Percentiles rank a stretch among this genome's conserved stretches.
Evolutionary conservation across 257 asterid species (phyloP).

Genomic region (Mentha longifolia): DNA sequence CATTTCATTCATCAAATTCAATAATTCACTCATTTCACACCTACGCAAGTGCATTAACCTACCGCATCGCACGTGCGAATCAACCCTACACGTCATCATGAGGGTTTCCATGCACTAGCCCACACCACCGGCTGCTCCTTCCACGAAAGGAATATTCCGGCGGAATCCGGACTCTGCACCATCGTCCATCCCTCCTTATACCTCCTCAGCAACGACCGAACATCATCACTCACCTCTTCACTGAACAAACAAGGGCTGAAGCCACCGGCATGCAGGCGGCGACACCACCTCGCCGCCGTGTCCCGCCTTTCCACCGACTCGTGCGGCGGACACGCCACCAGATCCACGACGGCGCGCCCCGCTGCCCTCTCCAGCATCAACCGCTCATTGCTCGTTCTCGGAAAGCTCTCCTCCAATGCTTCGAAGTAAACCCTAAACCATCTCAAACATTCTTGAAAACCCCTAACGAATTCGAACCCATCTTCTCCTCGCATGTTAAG

Average conservation of each 20-base stretch:
- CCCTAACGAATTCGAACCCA: conserved; percentile 66
- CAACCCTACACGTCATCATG: conserved; percentile 18
- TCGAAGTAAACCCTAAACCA: conserved; percentile 97
- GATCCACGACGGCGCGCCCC: conserved; percentile 84
- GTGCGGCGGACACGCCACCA: conserved; percentile 69
- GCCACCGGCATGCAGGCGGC: conserved; percentile 68
- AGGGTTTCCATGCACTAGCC: conserved; percentile 98
- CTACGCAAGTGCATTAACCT: conserved; percentile 40
- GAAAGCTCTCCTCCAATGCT: conserved; percentile 74
- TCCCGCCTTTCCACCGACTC: conserved; percentile 85
- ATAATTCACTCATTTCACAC: conserved; percentile 10
- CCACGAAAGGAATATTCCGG: conserved; percentile 96
- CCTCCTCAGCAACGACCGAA: conserved; percentile 82
- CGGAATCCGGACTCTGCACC: conserved; percentile 58
- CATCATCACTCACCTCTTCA: conserved; percentile 93
- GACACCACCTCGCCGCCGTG: conserved; percentile 78
- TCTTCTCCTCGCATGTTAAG: conserved; percentile 74
- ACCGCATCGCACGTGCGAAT: conserved; percentile 36
- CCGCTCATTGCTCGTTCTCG: conserved; percentile 75
- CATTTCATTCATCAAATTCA: conserved; percentile 30
- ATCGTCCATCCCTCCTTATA: conserved; percentile 94
- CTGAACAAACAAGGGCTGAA: conserved; percentile 53
- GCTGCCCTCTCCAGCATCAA: conserved; percentile 90
- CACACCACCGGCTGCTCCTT: conserved; percentile 96
- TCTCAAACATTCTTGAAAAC: conserved; percentile 74